Evolutionary conservation across 352 stramenopile species (phyloP).

Genomic region (Phytopythium helicoides): DNA sequence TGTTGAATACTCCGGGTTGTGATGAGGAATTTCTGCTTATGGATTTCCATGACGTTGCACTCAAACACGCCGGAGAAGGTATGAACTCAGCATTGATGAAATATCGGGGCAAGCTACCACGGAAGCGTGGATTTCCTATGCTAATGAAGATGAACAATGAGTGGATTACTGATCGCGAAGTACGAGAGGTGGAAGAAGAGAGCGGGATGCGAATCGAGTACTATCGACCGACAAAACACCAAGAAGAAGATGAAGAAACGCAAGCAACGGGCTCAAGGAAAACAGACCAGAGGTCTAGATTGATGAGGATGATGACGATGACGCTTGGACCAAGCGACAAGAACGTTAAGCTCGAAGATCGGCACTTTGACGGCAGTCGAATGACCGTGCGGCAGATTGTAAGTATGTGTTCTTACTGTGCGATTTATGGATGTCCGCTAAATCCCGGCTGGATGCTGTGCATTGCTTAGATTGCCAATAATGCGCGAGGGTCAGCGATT

Average conservation of each 20-base stretch:
- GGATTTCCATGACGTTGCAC: constrained; percentile 30
- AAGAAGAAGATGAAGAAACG: background rate
- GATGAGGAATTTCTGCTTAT: constrained; percentile 35
- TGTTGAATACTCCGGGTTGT: constrained; percentile 26
- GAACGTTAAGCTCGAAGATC: constrained; percentile 4
- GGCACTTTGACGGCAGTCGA: constrained; percentile 54
- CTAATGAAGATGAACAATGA: constrained; percentile 53
- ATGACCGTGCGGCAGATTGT: constrained; percentile 69
- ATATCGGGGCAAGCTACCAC: constrained; percentile 46
- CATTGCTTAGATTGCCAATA: constrained; percentile 41
- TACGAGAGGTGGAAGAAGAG: constrained; percentile 49
- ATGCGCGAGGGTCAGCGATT: constrained; percentile 39
- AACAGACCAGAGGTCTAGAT: background rate
- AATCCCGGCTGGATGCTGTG: too few species aligned
- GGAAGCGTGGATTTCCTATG: constrained; percentile 57
- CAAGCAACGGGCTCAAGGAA: background rate
- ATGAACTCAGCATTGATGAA: constrained; percentile 8
- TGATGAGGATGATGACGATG: constrained; percentile 5
- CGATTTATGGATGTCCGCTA: too few species aligned
- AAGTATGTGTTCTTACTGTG: background rate
- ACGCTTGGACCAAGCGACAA: background rate
- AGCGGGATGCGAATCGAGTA: constrained; percentile 45
- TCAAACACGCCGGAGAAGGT: constrained; percentile 20
- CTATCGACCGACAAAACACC: constrained; percentile 11
- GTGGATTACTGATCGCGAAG: constrained; percentile 59